A percentile compares a stretch with the other conserved stretches of the same genome.
phyloP scores from a whole-genome alignment of 768 basidiomycete species.

The Mycena rosella region DNA sequence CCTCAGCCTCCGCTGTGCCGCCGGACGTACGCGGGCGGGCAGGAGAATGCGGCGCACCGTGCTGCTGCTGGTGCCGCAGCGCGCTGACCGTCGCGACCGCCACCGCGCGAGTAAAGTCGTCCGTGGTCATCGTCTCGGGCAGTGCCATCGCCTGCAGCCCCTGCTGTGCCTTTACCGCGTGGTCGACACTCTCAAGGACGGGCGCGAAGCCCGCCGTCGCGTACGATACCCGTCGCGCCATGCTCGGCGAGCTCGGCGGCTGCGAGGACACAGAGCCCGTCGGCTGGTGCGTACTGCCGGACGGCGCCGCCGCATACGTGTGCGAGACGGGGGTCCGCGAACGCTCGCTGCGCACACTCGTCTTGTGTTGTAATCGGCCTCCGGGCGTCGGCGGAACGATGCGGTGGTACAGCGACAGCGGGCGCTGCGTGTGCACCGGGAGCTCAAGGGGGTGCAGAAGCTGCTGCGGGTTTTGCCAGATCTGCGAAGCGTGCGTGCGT shows the following conservation, averaged over 20 bases:
- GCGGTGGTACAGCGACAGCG: constrained; percentile 75
- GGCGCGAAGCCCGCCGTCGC: constrained; percentile 66
- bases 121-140: constrained; percentile 78
- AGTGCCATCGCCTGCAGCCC: constrained; percentile 64
- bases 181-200: constrained; percentile 82
- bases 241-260: constrained; percentile 56
- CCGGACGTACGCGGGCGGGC: constrained; percentile 58
- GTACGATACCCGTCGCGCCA: constrained; percentile 69
- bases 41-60: constrained; percentile 55
- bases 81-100: constrained; percentile 95
- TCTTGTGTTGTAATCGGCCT: constrained; percentile 25
- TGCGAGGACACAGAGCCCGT: constrained; percentile 16
- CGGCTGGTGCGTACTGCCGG: not conserved
- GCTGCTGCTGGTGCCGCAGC: constrained; percentile 82
- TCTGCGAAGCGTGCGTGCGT: constrained; percentile 96
- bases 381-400: constrained; percentile 54
- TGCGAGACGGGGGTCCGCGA: constrained; percentile 35
- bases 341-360: constrained; percentile 22
- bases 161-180: constrained; percentile 71
- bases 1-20: constrained; percentile 51
- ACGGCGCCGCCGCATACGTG: not conserved
- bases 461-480: constrained; percentile 98
- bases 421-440: constrained; percentile 62
- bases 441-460: constrained; percentile 78
- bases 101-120: constrained; percentile 94